Base-by-base conservation (phyloP, 148 eudicot genomes). In the Drosera capensis region DNA sequence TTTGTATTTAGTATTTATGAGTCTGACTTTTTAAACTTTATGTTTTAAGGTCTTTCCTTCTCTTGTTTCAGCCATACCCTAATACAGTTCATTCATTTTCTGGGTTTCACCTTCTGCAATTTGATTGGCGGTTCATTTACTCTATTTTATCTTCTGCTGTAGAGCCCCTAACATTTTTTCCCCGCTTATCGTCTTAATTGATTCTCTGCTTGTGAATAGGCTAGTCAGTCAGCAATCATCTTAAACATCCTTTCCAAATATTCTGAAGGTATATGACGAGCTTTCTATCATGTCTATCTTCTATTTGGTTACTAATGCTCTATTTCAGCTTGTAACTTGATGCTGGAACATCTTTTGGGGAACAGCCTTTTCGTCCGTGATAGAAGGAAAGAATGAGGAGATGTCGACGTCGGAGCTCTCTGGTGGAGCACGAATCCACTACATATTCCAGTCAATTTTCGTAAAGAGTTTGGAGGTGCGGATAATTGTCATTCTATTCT, bases 371-470 rank as follows among this genome's bases (percentile, higher is more conserved):
- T 71, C 82, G 62, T 85, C 95, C 37, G 57, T 86, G 86, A 68
- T 85, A 51, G 99, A 92, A 49, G 99, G 99, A 37, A 92, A 81
- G 73, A 74, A 68, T 48, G 94, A 85, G 71, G 94, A 79, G 57
- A 76, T 85, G 85, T 85, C 99, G n/a, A 92, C 95, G 25, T 65
- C 83, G 39, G 99, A 92, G 77, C 65, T 92, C 51, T 81, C 81
- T 57, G 99, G 99, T 43, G 99, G 99, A 57, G 99, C 95, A 25
- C 76, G 99, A 53, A 67, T 92, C 24, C 99, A 81, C 64, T 85
- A 81, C 50, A 92, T 92, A 55, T 92, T 92, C 60, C 99, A 92
- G 60, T 76, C 73, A 26, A 92, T 85, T 51, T 92, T 68, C 65
- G 99, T 92, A 19, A 81, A 79, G 57, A 71, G 95, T 68, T 68